Base-by-base conservation (phyloP, 2,329 filamentous ascomycete species). In the Aspergillus tanneri region DNA sequence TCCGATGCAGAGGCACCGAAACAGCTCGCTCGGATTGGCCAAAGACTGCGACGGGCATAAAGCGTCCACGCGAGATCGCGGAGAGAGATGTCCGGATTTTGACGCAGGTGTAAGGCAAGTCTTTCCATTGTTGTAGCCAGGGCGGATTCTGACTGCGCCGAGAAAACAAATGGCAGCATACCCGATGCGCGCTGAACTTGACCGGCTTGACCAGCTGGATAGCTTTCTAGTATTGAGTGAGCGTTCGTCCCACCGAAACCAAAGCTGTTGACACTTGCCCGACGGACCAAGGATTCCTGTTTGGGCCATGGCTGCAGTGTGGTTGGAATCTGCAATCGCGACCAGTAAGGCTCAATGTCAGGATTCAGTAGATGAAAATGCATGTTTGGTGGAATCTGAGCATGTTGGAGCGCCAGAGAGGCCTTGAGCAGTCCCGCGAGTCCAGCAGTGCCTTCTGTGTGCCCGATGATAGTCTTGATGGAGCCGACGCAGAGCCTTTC, bases 211-310 rank as follows among this genome's bases (percentile, higher is more conserved):
- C 11, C 19, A 7, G 27, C 18, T 42, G 22, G 4, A 30, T 53
- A 57, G 39, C 49, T 53, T 43, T 76, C 70, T 14, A 76, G 38
- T 19, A 76, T 65, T 1, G 42, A 50, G 18, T 67, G 60, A 0
- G 57, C 61, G 50, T 67, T 67, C 1, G 61, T 61, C 6, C 65
- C 64, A 18, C 63, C 64, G 21, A 60, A 62, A 1, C 63, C 73
- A 46, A 76, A 77, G 3, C 68, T 66, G 49, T 73, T 75, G 2
- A 77, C 65, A 14, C 70, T 70, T 5, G 71, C 72, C 28, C 69
- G 46, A 21, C 48, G 52, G 7, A 47, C 48, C n/a, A 14, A 19
- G 6, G 67, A 25, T 62, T 61, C 11, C 4, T 55, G 19, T 8
- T 35, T 9, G 4, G 64, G 51, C 57, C 52, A 64, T 46, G 37